phyloP scores from a whole-genome alignment of 1,284 basidiomycete genomes.

The Apiotrichum laibachii region DNA sequence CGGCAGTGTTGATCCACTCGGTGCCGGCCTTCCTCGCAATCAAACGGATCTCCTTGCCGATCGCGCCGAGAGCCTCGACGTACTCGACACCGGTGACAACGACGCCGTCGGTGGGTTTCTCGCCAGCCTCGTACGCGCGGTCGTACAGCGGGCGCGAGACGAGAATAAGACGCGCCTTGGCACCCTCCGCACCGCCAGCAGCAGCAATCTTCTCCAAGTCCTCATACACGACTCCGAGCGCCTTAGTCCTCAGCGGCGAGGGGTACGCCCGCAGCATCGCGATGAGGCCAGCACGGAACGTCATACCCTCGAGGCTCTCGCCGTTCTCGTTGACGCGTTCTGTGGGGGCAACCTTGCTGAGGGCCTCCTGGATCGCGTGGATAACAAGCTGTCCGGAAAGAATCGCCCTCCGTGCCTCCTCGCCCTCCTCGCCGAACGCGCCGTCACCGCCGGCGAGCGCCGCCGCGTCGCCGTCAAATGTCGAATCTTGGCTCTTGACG shows the following conservation, averaged over 20 bases:
- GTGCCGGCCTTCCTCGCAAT: constrained; percentile 17
- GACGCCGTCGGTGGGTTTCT: constrained; percentile 15
- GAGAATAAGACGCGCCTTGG: constrained; percentile 31
- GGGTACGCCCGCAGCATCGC: constrained; percentile 45
- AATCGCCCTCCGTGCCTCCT: constrained; percentile 49
- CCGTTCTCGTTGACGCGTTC: constrained; percentile 10
- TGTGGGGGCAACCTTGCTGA: constrained; percentile 29
- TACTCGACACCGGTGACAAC: constrained; percentile 30
- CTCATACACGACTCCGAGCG: constrained; percentile 39
- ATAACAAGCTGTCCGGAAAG: constrained; percentile 48
- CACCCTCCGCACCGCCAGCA: constrained; percentile 5
- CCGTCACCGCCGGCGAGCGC: constrained; percentile 43
- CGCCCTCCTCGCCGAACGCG: constrained; percentile 48
- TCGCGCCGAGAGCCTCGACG: constrained; percentile 41
- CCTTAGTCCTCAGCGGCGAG: constrained; percentile 38
- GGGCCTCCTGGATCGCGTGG: constrained; percentile 42
- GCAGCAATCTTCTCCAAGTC: constrained; percentile 28
- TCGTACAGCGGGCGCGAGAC: constrained; percentile 43
- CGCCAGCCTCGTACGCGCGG: constrained; percentile 37
- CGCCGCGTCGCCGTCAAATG: constrained; percentile 22
- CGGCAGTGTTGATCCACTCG: constrained; percentile 34
- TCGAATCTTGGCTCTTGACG: constrained; percentile 8
- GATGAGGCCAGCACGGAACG: constrained; percentile 38
- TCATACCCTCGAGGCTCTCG: constrained; percentile 24
- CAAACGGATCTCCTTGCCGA: constrained; percentile 41